Percentiles rank a stretch among this genome's conserved stretches.
phyloP scores from a whole-genome alignment of 257 asterid genomes.

The Oldenlandia corymbosa region DNA sequence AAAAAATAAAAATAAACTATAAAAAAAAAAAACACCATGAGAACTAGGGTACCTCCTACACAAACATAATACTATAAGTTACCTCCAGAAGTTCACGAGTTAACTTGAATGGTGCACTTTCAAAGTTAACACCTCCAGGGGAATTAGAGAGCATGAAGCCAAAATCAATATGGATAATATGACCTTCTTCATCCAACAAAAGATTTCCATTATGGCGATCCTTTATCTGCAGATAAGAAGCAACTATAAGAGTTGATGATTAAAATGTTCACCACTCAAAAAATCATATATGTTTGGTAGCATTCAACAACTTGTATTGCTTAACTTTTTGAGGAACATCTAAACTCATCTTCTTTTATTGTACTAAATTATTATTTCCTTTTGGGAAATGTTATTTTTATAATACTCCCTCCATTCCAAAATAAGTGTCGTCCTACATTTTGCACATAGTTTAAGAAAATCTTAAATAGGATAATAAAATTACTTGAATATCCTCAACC shows the following conservation, averaged over 20 bases:
- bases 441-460: too few species aligned
- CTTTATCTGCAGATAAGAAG: slow-evolving; percentile 35
- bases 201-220: slow-evolving; percentile 98
- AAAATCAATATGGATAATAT: slow-evolving; percentile 95
- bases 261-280: background rate
- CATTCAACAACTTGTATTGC: background rate
- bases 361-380: too few species aligned
- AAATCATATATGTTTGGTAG: background rate
- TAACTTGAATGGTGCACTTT: slow-evolving; percentile 95
- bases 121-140: slow-evolving; percentile 99
- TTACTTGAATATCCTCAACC: too few species aligned
- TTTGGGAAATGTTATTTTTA: too few species aligned
- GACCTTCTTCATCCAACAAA: slow-evolving; percentile 99
- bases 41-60: too few species aligned
- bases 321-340: background rate
- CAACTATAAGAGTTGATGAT: background rate
- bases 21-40: too few species aligned
- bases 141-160: slow-evolving; percentile 99
- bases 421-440: too few species aligned
- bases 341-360: background rate
- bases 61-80: background rate
- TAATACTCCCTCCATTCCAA: too few species aligned
- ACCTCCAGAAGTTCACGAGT: slow-evolving; percentile 99
- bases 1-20: too few species aligned
- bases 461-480: too few species aligned